Evolutionary conservation across 2,329 filamentous ascomycete genomes (phyloP).

Genomic region (Botrytis paeoniae): DNA sequence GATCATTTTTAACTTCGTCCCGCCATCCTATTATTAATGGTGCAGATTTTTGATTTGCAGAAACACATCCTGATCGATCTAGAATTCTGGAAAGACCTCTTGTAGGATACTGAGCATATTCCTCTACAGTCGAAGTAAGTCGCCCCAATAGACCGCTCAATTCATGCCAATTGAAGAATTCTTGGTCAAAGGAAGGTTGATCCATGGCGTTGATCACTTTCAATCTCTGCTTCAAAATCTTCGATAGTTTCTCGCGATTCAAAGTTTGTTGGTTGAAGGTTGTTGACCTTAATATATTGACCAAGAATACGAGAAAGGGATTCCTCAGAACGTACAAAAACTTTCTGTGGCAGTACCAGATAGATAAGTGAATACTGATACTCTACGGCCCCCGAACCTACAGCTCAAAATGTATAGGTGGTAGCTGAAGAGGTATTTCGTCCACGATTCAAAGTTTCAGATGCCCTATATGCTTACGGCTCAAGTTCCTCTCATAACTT

Average conservation of each 20-base stretch:
- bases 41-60: background rate
- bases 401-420: background rate
- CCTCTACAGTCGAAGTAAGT: background rate
- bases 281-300: background rate
- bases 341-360: background rate
- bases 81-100: background rate
- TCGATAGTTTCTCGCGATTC: background rate
- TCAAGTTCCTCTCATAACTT: background rate
- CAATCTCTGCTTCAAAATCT: background rate
- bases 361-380: background rate
- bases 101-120: background rate
- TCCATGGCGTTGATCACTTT: background rate
- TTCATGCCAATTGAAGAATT: background rate
- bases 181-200: background rate
- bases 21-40: background rate
- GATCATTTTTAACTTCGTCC: background rate
- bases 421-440: background rate
- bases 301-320: background rate
- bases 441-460: background rate
- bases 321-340: background rate
- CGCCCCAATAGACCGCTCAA: background rate
- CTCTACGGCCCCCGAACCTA: background rate
- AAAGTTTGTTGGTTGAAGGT: background rate
- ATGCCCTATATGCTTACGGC: background rate
- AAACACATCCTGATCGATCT: background rate